These are phyloP conservation scores for Arthrocladium fulminans DNA, from an alignment of 2,329 filamentous ascomycete genomes.

Conservation along the genomic window DNA sequence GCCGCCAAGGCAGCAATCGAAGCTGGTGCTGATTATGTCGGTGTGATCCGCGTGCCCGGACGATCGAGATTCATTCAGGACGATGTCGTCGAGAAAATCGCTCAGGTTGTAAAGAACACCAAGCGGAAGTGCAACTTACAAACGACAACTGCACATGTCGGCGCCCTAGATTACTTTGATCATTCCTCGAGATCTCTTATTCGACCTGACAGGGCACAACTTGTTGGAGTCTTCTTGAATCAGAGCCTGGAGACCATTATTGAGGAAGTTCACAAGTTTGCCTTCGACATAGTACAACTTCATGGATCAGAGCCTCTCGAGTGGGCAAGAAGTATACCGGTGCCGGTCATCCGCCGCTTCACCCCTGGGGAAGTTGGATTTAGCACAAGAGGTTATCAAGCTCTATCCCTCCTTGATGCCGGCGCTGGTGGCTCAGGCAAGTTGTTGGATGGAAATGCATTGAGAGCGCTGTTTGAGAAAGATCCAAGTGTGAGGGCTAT, in stretches of 20 bases:
- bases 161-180: constrained; percentile 62
- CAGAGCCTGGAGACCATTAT: constrained; percentile 78
- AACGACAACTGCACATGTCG: constrained; percentile 25
- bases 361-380: constrained; percentile 65
- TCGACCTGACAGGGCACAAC: constrained; percentile 55
- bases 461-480: constrained; percentile 56
- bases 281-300: constrained; percentile 81
- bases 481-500: constrained; percentile 67
- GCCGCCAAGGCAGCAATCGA: constrained; percentile 72
- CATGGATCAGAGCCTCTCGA: constrained; percentile 89
- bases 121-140: constrained; percentile 21
- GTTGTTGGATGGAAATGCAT: constrained; percentile 60
- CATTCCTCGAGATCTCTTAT: constrained; percentile 42
- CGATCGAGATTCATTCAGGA: constrained; percentile 70
- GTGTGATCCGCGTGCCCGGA: constrained; percentile 80
- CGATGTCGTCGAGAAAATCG: constrained; percentile 72
- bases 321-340: constrained; percentile 81
- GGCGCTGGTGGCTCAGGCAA: constrained; percentile 75
- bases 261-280: constrained; percentile 63
- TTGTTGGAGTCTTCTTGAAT: constrained; percentile 92
- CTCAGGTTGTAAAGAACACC: constrained; percentile 58
- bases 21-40: constrained; percentile 82
- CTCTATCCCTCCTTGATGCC: constrained; percentile 75
- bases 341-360: constrained; percentile 84
- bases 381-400: constrained; percentile 68